These are phyloP conservation scores for Penicillium nordicum DNA, from an alignment of 2,329 filamentous ascomycete genomes.

Conservation along the genomic window DNA sequence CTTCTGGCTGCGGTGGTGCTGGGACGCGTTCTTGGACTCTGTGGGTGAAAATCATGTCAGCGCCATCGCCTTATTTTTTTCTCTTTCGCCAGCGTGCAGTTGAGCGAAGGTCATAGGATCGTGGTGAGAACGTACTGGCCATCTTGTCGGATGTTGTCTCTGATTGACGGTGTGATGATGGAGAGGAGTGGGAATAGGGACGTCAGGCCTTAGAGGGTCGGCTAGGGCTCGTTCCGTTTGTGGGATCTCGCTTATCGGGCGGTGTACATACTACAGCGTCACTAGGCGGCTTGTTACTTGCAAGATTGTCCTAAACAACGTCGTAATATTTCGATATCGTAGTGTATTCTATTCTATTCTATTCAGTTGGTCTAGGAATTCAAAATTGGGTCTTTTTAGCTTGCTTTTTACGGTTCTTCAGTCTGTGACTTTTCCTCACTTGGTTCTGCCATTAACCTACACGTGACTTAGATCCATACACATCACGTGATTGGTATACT, in stretches of 20 bases:
- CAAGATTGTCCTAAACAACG: not conserved
- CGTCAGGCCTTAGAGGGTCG: constrained; percentile 31
- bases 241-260: constrained; percentile 42
- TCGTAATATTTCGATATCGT: not conserved
- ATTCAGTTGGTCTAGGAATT: not conserved
- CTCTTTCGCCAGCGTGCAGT: not conserved
- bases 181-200: constrained; percentile 29
- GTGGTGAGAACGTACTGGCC: constrained; percentile 41
- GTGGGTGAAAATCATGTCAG: constrained; percentile 32
- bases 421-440: not conserved
- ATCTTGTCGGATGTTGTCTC: constrained; percentile 46
- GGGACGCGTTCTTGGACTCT: constrained; percentile 99
- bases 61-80: constrained; percentile 13
- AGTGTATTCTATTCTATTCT: not conserved
- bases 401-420: not conserved
- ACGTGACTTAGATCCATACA: not conserved
- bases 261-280: constrained; percentile 21
- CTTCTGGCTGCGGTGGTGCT: constrained; percentile 98
- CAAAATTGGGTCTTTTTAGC: not conserved
- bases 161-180: constrained; percentile 40
- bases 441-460: not conserved
- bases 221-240: constrained; percentile 39
- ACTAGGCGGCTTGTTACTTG: not conserved
- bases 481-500: constrained; percentile 13
- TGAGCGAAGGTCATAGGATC: not conserved